Base-by-base conservation (phyloP, 306 rosid genomes). In the Hippophae rhamnoides region DNA sequence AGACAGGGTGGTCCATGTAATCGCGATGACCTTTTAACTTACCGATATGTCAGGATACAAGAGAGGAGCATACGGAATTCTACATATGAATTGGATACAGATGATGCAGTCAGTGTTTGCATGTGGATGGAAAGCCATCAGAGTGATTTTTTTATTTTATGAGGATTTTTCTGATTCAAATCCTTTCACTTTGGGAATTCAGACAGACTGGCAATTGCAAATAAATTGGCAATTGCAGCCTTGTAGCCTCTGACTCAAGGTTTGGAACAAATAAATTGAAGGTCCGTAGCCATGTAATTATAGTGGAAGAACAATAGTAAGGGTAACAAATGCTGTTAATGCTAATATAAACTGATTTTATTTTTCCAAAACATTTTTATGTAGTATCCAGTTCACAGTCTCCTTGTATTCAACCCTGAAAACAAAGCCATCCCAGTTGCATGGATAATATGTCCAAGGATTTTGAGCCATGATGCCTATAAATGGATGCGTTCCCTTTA, bases 401-500 rank as follows among this genome's bases (percentile, higher is more conserved):
- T 92, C 70, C 84, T 92, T 26, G 96, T 85, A 55, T 92, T 92
- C 84, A 92, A 92, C 82, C 79, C 74, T 27, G 95, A 92, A 72
- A 83, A 85, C 82, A 88, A 79, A 58, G 93, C 93, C 63, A 83
- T 92, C 63, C 99, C 96, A 6, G 86, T 92, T 54, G 99, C 96
- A 41, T 87, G 98, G 98, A 77, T 88, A 59, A 78, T 88, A 63
- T 61, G 83, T 65, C 95, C 98, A 26, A 83, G 76, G 54, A 73
- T 71, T 81, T 69, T 83, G 43, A 71, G 81, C 65, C 79, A 57
- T 47, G 82, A 87, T 67, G 57, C 81, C 38, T 78, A 92, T 73
- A 86, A 87, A 69, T 92, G 98, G 98, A 85, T 92, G 96, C 84
- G 96, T 67, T 95, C 93, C 59, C 90, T 85, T 59, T 79, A 71